phyloP scores from a whole-genome alignment of 2,329 filamentous ascomycete genomes.

The Intubia oerlemansii region DNA sequence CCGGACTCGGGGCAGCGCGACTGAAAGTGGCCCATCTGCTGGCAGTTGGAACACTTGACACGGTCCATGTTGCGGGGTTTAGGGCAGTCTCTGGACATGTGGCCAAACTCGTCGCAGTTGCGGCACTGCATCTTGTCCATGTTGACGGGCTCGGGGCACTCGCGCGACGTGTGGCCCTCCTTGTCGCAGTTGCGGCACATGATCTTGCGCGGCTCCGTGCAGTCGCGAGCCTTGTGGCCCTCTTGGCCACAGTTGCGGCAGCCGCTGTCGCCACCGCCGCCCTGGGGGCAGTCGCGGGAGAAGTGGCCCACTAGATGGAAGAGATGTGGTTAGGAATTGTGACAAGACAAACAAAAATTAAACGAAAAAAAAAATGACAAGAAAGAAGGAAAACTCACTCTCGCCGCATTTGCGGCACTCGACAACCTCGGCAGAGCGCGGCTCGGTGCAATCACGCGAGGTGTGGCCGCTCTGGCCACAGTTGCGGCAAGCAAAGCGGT shows the following conservation, averaged over 20 bases:
- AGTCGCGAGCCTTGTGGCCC: constrained; percentile 40
- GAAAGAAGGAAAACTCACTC: too few species aligned
- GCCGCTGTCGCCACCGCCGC: constrained; percentile 27
- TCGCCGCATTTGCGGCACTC: constrained; percentile 45
- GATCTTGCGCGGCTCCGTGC: constrained; percentile 24
- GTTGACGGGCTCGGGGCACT: constrained; percentile 31
- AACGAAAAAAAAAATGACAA: too few species aligned
- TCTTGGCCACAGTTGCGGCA: constrained; percentile 43
- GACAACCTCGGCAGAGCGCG: constrained; percentile 37
- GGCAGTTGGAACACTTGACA: constrained; percentile 37
- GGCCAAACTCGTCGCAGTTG: constrained; percentile 31
- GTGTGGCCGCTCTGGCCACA: constrained; percentile 35
- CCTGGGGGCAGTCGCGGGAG: constrained; percentile 40
- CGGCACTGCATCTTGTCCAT: constrained; percentile 34
- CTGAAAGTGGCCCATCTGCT: constrained; percentile 23
- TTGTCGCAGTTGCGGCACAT: constrained; percentile 40
- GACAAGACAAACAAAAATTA: too few species aligned
- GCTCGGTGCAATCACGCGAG: constrained; percentile 31
- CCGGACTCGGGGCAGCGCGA: constrained; percentile 15
- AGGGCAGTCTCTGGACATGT: constrained; percentile 26
- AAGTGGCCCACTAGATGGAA: constrained; percentile 44
- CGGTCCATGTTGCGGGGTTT: constrained; percentile 33
- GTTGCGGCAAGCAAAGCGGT: constrained; percentile 47
- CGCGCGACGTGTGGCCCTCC: constrained; percentile 35
- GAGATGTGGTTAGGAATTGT: too few species aligned